phyloP scores from a whole-genome alignment of 306 rosid genomes.

The Vigna radiata region DNA sequence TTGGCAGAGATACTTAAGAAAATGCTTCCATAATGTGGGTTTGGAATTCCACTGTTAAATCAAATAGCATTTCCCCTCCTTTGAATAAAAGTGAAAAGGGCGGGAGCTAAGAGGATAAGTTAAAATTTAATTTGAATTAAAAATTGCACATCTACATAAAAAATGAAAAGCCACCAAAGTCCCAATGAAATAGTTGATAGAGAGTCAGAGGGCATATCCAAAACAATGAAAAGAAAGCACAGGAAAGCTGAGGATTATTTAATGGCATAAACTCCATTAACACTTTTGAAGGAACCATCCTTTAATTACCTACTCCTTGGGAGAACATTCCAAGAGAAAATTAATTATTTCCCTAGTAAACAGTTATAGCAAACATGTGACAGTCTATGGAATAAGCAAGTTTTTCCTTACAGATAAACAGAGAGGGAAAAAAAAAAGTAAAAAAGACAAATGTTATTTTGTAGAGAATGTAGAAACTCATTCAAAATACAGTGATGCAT shows the following conservation, averaged over 20 bases:
- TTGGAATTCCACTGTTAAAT: not conserved
- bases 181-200: not conserved
- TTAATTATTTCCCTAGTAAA: no score
- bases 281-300: no score
- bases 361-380: not conserved
- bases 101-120: conserved; percentile 19
- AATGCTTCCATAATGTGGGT: not conserved
- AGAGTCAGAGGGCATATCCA: not conserved
- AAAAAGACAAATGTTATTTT: not conserved
- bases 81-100: not conserved
- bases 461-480: conserved; percentile 16
- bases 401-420: not conserved
- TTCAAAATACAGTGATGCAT: conserved; percentile 21
- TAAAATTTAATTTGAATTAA: not conserved
- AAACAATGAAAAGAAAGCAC: not conserved
- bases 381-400: conserved; percentile 12
- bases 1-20: not conserved
- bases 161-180: conserved; percentile 1
- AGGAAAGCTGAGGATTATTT: not conserved
- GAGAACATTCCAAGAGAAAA: no score
- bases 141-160: not conserved
- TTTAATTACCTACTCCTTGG: no score
- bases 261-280: not conserved
- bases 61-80: not conserved
- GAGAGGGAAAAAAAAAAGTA: not conserved